phyloP scores from a whole-genome alignment of 1,284 basidiomycete genomes.

The Xanthoconium separans region DNA sequence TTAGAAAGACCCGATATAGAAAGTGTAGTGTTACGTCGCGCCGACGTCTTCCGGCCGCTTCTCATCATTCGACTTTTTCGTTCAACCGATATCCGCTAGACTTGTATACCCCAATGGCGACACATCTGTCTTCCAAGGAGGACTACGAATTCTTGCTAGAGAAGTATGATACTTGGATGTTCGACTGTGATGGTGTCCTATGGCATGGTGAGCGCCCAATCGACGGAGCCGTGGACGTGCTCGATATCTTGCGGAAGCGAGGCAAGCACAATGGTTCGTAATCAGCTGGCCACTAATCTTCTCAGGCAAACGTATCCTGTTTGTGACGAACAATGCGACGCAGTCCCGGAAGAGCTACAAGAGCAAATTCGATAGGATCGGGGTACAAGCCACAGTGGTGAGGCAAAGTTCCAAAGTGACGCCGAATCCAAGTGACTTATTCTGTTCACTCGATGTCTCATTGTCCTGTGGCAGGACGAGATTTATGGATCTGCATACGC shows the following conservation, averaged over 20 bases:
- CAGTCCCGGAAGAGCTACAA: slow-evolving; percentile 89
- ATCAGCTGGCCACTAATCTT: neutral
- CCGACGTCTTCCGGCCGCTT: neutral
- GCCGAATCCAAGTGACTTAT: neutral
- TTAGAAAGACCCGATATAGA: slow-evolving; percentile 23
- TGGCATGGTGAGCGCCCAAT: slow-evolving; percentile 86
- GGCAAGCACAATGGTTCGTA: slow-evolving; percentile 44
- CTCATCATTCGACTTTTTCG: neutral
- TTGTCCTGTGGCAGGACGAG: slow-evolving; percentile 64
- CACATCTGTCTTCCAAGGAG: slow-evolving; percentile 41
- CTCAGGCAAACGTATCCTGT: slow-evolving; percentile 84
- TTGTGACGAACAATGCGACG: slow-evolving; percentile 98
- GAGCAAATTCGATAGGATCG: slow-evolving; percentile 87
- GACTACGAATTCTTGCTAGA: slow-evolving; percentile 66
- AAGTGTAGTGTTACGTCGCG: slow-evolving; percentile 18
- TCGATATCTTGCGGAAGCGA: slow-evolving; percentile 62
- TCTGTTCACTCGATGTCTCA: neutral
- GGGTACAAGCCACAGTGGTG: slow-evolving; percentile 83
- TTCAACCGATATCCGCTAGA: slow-evolving; percentile 7
- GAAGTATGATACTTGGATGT: slow-evolving; percentile 89
- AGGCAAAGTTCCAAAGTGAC: slow-evolving; percentile 1
- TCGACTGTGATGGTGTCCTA: slow-evolving; percentile 97
- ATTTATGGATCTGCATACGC: slow-evolving; percentile 96
- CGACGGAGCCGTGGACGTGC: slow-evolving; percentile 74
- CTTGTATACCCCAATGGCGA: slow-evolving; percentile 34